Conservation (phyloP, 2,329 filamentous ascomycete species). For the Fusarium heterosporum region DNA sequence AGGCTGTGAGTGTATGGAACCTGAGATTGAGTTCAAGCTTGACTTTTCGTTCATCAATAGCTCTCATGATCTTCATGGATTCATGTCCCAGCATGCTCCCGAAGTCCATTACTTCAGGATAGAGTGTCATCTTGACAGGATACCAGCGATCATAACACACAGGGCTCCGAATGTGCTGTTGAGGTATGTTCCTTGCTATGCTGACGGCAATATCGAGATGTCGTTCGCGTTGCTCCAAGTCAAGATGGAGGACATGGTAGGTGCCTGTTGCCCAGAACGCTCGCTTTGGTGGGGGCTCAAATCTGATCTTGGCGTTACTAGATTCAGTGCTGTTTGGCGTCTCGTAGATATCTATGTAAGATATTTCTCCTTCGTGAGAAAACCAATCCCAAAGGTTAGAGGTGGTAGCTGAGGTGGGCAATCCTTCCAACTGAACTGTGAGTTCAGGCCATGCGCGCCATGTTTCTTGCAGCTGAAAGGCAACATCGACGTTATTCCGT, state of each 20-base stretch:
- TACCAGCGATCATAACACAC: conserved; percentile 42
- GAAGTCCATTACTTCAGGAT: conserved; percentile 66
- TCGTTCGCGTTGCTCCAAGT: conserved; percentile 31
- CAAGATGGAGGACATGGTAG: conserved; percentile 45
- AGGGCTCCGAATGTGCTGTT: conserved; percentile 36
- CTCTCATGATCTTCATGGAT: conserved; percentile 68
- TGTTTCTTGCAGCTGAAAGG: conserved; percentile 9
- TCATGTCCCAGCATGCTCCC: conserved; percentile 67
- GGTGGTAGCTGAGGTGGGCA: conserved; percentile 54
- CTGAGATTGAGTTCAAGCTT: conserved; percentile 50
- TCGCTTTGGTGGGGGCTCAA: conserved; percentile 66
- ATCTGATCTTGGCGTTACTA: conserved; percentile 60
- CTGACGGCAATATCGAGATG: conserved; percentile 39
- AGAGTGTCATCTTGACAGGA: conserved; percentile 55
- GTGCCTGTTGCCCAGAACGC: conserved; percentile 63
- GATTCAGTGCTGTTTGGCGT: conserved; percentile 25
- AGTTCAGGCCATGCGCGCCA: conserved; percentile 54
- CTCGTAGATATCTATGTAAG: conserved; percentile 65
- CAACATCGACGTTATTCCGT: neutral
- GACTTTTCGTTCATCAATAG: conserved; percentile 28
- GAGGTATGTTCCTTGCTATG: conserved; percentile 3
- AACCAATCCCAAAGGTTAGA: conserved; percentile 66
- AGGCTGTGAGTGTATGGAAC: conserved; percentile 46
- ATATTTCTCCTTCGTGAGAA: conserved; percentile 62
- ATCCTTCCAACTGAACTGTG: conserved; percentile 47